phyloP scores from a whole-genome alignment of 1,284 basidiomycete species.

The Sporisorium scitamineum region DNA sequence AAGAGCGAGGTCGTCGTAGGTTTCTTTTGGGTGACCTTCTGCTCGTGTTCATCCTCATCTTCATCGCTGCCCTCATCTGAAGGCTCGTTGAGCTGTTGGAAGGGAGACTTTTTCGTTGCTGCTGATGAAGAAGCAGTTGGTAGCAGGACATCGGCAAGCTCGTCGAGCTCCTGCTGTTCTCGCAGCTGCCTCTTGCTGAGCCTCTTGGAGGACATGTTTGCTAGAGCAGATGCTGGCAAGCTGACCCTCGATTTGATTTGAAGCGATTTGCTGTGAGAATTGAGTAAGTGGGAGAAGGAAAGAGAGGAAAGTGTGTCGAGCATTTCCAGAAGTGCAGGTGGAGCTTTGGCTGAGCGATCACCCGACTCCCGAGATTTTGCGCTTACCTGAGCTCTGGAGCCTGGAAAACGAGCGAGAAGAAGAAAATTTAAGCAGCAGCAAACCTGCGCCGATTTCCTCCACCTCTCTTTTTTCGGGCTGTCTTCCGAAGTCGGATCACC shows the following conservation, averaged over 20 bases:
- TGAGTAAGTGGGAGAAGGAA: background rate
- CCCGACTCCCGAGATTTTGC: constrained; percentile 35
- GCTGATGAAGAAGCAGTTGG: constrained; percentile 17
- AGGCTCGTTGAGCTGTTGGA: constrained; percentile 24
- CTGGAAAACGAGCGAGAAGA: constrained; percentile 1
- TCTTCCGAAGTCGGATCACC: too few relatives aligned
- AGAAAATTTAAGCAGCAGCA: constrained; percentile 9
- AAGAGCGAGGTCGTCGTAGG: constrained; percentile 37
- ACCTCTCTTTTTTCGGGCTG: background rate
- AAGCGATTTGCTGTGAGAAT: background rate
- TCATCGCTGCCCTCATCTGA: constrained; percentile 8
- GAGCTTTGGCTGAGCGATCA: constrained; percentile 10
- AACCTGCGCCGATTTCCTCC: constrained; percentile 1
- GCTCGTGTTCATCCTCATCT: constrained; percentile 14
- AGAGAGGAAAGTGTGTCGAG: background rate
- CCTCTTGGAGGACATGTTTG: constrained; percentile 54
- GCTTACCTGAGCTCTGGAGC: constrained; percentile 25
- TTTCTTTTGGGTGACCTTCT: constrained; percentile 1
- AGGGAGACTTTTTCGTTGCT: constrained; percentile 15
- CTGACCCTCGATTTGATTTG: background rate
- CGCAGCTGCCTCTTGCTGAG: constrained; percentile 64
- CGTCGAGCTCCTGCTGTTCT: constrained; percentile 62
- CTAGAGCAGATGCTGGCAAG: background rate
- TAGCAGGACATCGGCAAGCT: constrained; percentile 39
- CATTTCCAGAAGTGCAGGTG: constrained; percentile 3